A percentile compares a stretch with the other conserved stretches of the same genome.
Conservation (phyloP, 1,284 basidiomycete genomes). For the Rhizoctonia solani region DNA sequence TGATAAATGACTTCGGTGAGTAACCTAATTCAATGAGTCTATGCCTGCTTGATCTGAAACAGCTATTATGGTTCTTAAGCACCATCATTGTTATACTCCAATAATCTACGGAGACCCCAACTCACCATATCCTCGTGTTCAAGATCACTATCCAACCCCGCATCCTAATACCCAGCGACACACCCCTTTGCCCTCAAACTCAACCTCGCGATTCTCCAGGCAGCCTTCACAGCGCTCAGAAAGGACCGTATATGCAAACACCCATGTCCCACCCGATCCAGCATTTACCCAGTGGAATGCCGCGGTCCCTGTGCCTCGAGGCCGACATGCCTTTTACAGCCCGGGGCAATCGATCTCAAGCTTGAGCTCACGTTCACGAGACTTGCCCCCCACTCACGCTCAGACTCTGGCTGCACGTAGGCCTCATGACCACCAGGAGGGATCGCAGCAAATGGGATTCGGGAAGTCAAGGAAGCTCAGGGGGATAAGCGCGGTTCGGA, state of each 20-base stretch:
- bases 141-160: slow-evolving; percentile 3
- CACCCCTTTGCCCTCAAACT: background rate
- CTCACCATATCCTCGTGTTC: slow-evolving; percentile 29
- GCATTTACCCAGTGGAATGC: slow-evolving; percentile 5
- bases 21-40: background rate
- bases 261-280: slow-evolving; percentile 10
- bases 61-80: slow-evolving; percentile 12
- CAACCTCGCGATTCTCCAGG: background rate
- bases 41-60: slow-evolving; percentile 32
- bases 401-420: slow-evolving; percentile 1
- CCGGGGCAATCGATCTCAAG: slow-evolving; percentile 21
- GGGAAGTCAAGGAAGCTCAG: background rate
- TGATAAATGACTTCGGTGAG: slow-evolving; percentile 24
- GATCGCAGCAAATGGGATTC: background rate
- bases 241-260: background rate
- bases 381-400: slow-evolving; percentile 3
- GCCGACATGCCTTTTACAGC: slow-evolving; percentile 25
- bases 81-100: slow-evolving; percentile 14
- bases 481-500: background rate
- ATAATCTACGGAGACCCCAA: slow-evolving; percentile 15
- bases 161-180: background rate
- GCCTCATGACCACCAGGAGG: slow-evolving; percentile 26
- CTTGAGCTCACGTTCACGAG: slow-evolving; percentile 10
- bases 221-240: background rate
- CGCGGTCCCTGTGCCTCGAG: slow-evolving; percentile 20